These are phyloP conservation scores for Trypanosoma rangeli DNA, from an alignment of 208 protist species.

Conservation along the genomic window DNA sequence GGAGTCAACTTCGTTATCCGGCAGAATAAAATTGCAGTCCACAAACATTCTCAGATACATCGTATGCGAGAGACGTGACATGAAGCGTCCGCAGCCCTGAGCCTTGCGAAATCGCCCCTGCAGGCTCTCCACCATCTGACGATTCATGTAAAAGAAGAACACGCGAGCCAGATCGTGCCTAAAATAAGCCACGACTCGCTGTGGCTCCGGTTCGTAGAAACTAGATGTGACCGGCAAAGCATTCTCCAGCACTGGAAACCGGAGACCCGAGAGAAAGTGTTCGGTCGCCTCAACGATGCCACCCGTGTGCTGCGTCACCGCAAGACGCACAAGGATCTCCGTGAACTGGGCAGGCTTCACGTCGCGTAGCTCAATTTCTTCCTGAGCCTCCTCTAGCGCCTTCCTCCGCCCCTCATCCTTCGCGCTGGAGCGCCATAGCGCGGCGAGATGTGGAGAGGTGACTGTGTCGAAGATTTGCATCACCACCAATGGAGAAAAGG, in stretches of 20 bases:
- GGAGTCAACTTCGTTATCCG: slow-evolving; percentile 19
- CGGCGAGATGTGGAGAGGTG: slow-evolving; percentile 65
- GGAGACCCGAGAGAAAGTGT: slow-evolving; percentile 43
- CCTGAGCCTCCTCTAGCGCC: slow-evolving; percentile 49
- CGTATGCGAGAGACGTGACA: slow-evolving; percentile 41
- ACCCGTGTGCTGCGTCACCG: slow-evolving; percentile 30
- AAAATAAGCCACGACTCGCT: slow-evolving; percentile 70
- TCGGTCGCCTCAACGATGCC: slow-evolving; percentile 52
- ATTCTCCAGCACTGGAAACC: slow-evolving; percentile 25
- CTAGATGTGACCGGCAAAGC: slow-evolving; percentile 24
- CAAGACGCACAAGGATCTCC: slow-evolving; percentile 73
- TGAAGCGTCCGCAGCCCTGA: slow-evolving; percentile 71
- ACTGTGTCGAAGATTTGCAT: slow-evolving; percentile 71
- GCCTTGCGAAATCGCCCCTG: slow-evolving; percentile 39
- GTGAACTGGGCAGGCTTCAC: slow-evolving; percentile 68
- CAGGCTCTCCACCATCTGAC: slow-evolving; percentile 52
- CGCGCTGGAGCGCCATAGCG: slow-evolving; percentile 37
- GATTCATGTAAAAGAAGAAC: slow-evolving; percentile 84
- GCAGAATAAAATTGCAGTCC: slow-evolving; percentile 66
- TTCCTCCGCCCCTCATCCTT: slow-evolving; percentile 41
- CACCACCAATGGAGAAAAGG: slow-evolving; percentile 38
- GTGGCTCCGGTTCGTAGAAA: slow-evolving; percentile 47
- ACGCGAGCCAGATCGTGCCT: slow-evolving; percentile 65
- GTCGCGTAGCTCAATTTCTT: slow-evolving; percentile 80
- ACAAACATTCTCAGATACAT: slow-evolving; percentile 60